These are phyloP conservation scores for Calocybe indica DNA, from an alignment of 768 basidiomycete genomes.

Conservation along the genomic window DNA sequence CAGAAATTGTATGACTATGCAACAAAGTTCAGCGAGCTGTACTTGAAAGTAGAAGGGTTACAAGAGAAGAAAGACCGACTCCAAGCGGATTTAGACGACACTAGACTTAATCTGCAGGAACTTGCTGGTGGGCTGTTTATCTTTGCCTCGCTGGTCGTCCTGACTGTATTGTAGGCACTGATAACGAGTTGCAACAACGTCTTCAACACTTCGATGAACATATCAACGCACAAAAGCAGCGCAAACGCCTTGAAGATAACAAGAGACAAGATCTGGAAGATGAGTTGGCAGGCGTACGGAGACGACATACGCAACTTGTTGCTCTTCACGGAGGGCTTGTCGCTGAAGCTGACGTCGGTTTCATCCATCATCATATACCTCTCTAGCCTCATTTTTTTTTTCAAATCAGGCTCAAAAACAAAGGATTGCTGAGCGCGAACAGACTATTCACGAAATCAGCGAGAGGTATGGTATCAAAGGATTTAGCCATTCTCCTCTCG, in stretches of 20 bases:
- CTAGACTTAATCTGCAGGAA: conserved; percentile 60
- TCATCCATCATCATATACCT: neutral
- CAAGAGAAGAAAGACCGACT: conserved; percentile 56
- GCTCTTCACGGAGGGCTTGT: conserved; percentile 61
- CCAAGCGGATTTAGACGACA: conserved; percentile 55
- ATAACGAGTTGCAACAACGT: conserved; percentile 61
- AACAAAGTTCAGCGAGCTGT: conserved; percentile 82
- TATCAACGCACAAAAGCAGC: conserved; percentile 44
- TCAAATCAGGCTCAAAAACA: conserved; percentile 68
- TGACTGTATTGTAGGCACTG: conserved; percentile 44
- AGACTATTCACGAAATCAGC: conserved; percentile 63
- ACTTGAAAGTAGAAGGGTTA: conserved; percentile 60
- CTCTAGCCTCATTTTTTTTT: neutral
- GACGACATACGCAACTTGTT: conserved; percentile 49
- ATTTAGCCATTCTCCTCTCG: conserved; percentile 64
- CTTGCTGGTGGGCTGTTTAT: conserved; percentile 44
- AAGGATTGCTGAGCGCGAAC: conserved; percentile 66
- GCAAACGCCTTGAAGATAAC: conserved; percentile 38
- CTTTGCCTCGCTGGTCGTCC: conserved; percentile 1
- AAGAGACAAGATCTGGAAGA: conserved; percentile 60
- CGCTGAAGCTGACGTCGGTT: conserved; percentile 65
- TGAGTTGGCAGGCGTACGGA: conserved; percentile 41
- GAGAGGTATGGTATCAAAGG: conserved; percentile 68
- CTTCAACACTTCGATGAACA: conserved; percentile 56
- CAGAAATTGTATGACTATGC: conserved; percentile 77